These are phyloP conservation scores for Saccharomyces hybrid DNA, from an alignment of 1,139 yeast genomes.

Conservation along the genomic window DNA sequence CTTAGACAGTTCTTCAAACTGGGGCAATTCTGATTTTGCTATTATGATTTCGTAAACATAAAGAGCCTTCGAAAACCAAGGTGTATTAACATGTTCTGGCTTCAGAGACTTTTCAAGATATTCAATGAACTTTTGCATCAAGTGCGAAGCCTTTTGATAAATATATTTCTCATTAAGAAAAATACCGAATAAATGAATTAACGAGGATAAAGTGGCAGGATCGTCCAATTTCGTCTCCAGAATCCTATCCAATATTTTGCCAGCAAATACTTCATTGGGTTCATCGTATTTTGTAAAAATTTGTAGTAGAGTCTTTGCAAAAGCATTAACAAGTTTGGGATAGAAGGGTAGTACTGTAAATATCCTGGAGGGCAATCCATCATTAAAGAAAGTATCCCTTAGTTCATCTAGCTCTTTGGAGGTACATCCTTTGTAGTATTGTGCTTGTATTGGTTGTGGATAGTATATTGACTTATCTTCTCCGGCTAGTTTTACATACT, in stretches of 20 bases:
- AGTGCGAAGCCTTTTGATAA: slow-evolving; percentile 24
- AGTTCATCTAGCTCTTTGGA: slow-evolving; percentile 39
- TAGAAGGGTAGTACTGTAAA: slow-evolving; percentile 43
- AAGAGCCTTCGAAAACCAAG: slow-evolving; percentile 48
- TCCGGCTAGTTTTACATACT: slow-evolving; percentile 9
- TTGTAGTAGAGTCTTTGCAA: slow-evolving; percentile 43
- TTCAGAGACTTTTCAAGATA: slow-evolving; percentile 37
- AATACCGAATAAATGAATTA: slow-evolving; percentile 43
- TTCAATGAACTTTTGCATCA: slow-evolving; percentile 34
- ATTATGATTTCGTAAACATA: slow-evolving; percentile 44
- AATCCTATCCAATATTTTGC: slow-evolving; percentile 34
- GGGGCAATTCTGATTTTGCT: slow-evolving; percentile 41
- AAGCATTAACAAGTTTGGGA: slow-evolving; percentile 43
- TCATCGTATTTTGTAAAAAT: slow-evolving; percentile 20
- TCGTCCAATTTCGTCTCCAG: slow-evolving; percentile 31
- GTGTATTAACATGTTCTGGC: slow-evolving; percentile 35
- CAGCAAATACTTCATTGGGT: slow-evolving; percentile 28
- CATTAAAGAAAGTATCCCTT: slow-evolving; percentile 28
- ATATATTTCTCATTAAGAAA: slow-evolving; percentile 34
- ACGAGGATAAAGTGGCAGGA: slow-evolving; percentile 36
- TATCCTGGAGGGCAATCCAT: slow-evolving; percentile 40
- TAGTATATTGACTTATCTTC: slow-evolving; percentile 21
- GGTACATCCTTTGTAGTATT: slow-evolving; percentile 6
- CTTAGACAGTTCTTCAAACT: slow-evolving; percentile 22
- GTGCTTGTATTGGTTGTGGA: slow-evolving; percentile 16